Conservation (phyloP, 2,329 filamentous ascomycete genomes). For the Thelonectria olida region DNA sequence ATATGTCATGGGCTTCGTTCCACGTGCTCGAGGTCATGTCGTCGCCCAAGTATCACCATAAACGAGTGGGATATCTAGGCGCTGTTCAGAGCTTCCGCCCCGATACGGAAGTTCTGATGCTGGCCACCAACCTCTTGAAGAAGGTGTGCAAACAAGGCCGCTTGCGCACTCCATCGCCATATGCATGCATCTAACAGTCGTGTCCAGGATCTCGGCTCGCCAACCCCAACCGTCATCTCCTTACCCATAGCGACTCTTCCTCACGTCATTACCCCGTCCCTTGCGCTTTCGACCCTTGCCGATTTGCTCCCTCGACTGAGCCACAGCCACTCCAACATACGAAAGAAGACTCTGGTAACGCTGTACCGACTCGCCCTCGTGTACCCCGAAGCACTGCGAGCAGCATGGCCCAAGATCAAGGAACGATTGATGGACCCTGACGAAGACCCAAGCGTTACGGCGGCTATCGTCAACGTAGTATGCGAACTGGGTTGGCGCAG, state of each 20-base stretch:
- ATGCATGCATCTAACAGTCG: not conserved
- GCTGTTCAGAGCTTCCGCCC: constrained; percentile 96
- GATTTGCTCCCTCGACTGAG: constrained; percentile 87
- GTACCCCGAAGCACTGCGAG: constrained; percentile 92
- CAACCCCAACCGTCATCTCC: constrained; percentile 79
- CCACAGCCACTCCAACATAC: constrained; percentile 84
- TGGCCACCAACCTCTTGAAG: constrained; percentile 95
- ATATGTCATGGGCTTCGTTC: constrained; percentile 99
- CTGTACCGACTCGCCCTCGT: constrained; percentile 92
- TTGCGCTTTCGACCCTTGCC: constrained; percentile 87
- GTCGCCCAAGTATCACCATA: constrained; percentile 91
- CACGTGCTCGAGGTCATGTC: constrained; percentile 99
- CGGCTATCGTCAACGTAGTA: constrained; percentile 95
- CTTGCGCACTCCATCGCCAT: not conserved
- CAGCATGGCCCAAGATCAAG: constrained; percentile 97
- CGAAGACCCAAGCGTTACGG: constrained; percentile 92
- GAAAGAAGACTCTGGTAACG: constrained; percentile 96
- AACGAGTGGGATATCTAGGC: constrained; percentile 92
- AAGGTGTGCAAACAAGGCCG: constrained; percentile 65
- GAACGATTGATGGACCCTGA: constrained; percentile 89
- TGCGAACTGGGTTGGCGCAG: constrained; percentile 95
- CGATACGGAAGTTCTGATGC: constrained; percentile 96
- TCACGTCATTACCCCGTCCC: constrained; percentile 90
- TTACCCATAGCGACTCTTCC: constrained; percentile 91
- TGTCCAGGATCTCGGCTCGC: constrained; percentile 72